Percentiles rank a stretch among this genome's conserved stretches.
phyloP scores from a whole-genome alignment of 2,329 filamentous ascomycete species.

The Pyrenophora tritici-repentis region DNA sequence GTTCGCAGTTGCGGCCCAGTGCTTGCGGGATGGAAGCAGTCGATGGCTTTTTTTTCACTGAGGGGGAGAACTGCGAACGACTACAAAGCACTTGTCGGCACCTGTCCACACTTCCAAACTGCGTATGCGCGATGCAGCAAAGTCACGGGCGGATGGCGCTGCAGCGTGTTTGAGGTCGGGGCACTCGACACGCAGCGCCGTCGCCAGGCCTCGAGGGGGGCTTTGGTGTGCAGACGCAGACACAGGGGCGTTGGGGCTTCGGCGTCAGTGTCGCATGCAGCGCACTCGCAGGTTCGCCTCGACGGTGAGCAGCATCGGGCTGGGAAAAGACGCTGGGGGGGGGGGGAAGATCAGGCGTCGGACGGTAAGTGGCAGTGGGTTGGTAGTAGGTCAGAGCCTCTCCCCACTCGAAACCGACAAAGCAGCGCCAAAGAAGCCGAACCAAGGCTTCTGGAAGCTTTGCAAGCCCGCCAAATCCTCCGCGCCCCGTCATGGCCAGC shows the following conservation, averaged over 20 bases:
- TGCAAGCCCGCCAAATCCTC: conserved; percentile 7
- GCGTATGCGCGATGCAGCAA: conserved; percentile 1
- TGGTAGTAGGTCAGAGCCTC: background rate
- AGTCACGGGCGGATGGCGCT: background rate
- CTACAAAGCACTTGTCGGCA: background rate
- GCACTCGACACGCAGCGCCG: conserved; percentile 7
- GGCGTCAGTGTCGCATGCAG: conserved; percentile 43
- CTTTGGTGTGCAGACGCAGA: conserved; percentile 2
- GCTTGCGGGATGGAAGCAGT: background rate
- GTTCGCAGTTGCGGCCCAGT: too few species aligned
- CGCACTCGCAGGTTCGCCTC: conserved; percentile 36
- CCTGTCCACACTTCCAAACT: background rate
- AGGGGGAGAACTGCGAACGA: background rate
- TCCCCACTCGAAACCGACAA: conserved; percentile 14
- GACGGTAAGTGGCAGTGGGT: background rate
- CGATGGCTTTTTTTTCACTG: background rate
- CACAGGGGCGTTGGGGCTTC: conserved; percentile 21
- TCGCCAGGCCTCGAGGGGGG: background rate
- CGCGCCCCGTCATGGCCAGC: conserved; percentile 11
- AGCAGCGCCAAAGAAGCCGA: conserved; percentile 14
- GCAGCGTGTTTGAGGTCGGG: conserved; percentile 1
- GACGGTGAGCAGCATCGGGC: conserved; percentile 39
- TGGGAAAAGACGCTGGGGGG: conserved; percentile 8
- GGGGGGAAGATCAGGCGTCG: background rate
- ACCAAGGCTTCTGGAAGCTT: conserved; percentile 24